Conservation (phyloP, 345 rosid species). For the Acer campestre region DNA sequence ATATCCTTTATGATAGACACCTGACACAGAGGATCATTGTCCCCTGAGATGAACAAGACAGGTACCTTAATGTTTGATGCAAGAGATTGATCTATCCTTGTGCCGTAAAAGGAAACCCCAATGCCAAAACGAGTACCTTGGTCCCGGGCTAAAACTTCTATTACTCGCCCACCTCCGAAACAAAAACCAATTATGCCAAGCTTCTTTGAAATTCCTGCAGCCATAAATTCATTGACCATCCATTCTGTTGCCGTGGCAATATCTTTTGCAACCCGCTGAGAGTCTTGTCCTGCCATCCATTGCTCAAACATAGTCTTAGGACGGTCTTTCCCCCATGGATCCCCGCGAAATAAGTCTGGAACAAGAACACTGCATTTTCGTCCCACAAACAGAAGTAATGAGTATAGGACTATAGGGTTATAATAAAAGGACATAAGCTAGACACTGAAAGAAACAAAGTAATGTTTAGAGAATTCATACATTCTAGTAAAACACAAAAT, state of each 20-base stretch:
- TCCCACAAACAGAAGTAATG: neutral
- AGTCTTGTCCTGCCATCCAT: constrained; percentile 62
- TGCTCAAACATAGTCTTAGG: constrained; percentile 48
- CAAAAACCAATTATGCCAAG: constrained; percentile 82
- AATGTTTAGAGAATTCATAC: no score
- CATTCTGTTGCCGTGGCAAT: constrained; percentile 54
- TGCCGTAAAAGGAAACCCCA: constrained; percentile 85
- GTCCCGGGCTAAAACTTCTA: constrained; percentile 65
- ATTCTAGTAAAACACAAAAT: no score
- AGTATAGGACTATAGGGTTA: neutral
- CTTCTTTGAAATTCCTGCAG: constrained; percentile 84
- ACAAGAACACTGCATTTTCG: constrained; percentile 68
- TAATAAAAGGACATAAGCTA: no score
- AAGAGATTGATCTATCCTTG: constrained; percentile 56
- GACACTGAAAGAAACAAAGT: neutral
- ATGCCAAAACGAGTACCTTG: constrained; percentile 48
- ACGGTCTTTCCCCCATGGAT: constrained; percentile 67
- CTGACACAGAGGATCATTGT: constrained; percentile 66
- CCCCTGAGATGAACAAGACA: constrained; percentile 73
- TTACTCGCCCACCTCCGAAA: constrained; percentile 76
- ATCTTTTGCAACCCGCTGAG: constrained; percentile 51
- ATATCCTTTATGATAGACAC: constrained; percentile 45
- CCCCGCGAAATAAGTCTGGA: constrained; percentile 86
- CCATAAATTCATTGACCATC: constrained; percentile 76
- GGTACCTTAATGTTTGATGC: constrained; percentile 63